Evolutionary conservation across 139 green algal genomes (phyloP).

Genomic region (Coelastrella sp.): DNA sequence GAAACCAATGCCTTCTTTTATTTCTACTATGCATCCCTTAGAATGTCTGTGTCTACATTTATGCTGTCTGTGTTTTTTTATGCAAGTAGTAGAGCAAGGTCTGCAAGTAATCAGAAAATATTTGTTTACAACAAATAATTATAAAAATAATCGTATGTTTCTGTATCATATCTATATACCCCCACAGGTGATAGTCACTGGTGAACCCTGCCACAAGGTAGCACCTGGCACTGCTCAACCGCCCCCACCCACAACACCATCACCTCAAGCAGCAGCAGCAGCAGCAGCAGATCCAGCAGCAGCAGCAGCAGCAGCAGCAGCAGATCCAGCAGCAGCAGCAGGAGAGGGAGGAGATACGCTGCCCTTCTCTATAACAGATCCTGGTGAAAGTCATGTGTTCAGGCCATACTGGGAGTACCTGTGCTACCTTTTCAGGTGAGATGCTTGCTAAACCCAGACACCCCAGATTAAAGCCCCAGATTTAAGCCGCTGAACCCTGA

Average conservation of each 20-base stretch:
- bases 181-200: neutral
- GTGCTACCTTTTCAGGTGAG: constrained; percentile 87
- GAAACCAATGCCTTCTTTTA: too few relatives aligned
- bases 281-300: neutral
- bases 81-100: too few relatives aligned
- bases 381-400: constrained; percentile 71
- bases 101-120: too few relatives aligned
- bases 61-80: too few relatives aligned
- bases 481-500: too few relatives aligned
- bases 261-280: constrained; percentile 6
- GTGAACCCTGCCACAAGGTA: constrained; percentile 27
- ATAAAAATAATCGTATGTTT: too few relatives aligned
- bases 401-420: constrained; percentile 94
- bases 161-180: too few relatives aligned
- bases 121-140: too few relatives aligned
- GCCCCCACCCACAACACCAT: constrained; percentile 14
- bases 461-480: too few relatives aligned
- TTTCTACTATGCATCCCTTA: too few relatives aligned
- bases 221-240: constrained; percentile 12
- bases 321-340: neutral
- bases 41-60: too few relatives aligned
- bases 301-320: neutral
- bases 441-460: neutral
- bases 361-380: constrained; percentile 35
- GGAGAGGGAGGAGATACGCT: constrained; percentile 14